phyloP scores from a whole-genome alignment of 2,329 filamentous ascomycete species.

The Beauveria caledonica region DNA sequence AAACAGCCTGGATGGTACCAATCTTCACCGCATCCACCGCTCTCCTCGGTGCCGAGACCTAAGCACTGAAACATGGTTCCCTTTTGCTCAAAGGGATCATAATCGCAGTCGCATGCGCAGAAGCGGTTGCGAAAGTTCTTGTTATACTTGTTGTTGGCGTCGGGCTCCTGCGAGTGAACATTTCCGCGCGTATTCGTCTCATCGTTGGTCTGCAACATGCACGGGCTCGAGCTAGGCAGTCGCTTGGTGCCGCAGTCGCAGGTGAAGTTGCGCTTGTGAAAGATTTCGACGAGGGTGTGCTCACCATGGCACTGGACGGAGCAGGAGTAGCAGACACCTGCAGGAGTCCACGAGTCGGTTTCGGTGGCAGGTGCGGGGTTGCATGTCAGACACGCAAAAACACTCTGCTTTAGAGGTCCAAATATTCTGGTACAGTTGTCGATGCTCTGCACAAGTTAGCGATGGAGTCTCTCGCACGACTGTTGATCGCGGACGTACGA shows the following conservation, averaged over 20 bases:
- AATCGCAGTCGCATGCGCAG: slow-evolving; percentile 81
- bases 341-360: slow-evolving; percentile 45
- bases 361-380: slow-evolving; percentile 64
- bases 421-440: slow-evolving; percentile 88
- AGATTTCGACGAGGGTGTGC: slow-evolving; percentile 89
- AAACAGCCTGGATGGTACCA: slow-evolving; percentile 97
- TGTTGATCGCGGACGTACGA: slow-evolving; percentile 46
- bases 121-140: slow-evolving; percentile 92
- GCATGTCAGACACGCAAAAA: slow-evolving; percentile 92
- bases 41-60: slow-evolving; percentile 69
- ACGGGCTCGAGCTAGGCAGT: slow-evolving; percentile 61
- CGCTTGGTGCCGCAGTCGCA: slow-evolving; percentile 93
- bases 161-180: slow-evolving; percentile 67
- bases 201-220: slow-evolving; percentile 64
- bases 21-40: slow-evolving; percentile 89
- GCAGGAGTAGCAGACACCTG: slow-evolving; percentile 92
- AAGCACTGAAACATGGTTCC: slow-evolving; percentile 98
- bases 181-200: slow-evolving; percentile 66
- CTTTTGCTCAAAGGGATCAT: slow-evolving; percentile 81
- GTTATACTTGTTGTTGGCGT: slow-evolving; percentile 77
- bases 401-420: slow-evolving; percentile 74
- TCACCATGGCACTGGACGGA: slow-evolving; percentile 96
- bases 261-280: slow-evolving; percentile 88
- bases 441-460: slow-evolving; percentile 60
- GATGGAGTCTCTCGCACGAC: background rate